Evolutionary conservation across 2,329 filamentous ascomycete species (phyloP).

Genomic region (Paecilomyces niveus): DNA sequence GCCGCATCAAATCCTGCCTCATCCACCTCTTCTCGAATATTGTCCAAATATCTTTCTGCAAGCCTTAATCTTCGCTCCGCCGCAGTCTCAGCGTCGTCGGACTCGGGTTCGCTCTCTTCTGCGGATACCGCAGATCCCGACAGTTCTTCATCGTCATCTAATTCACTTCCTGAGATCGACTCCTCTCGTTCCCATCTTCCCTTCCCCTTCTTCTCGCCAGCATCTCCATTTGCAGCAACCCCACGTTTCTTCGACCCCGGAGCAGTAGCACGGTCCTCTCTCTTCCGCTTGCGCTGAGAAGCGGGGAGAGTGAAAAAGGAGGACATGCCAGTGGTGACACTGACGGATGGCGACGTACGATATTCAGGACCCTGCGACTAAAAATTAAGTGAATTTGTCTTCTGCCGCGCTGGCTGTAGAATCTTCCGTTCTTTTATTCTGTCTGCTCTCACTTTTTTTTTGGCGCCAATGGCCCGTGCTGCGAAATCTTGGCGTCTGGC

Average conservation of each 20-base stretch:
- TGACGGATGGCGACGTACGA: not conserved
- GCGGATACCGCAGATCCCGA: conserved; percentile 40
- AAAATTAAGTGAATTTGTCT: not conserved
- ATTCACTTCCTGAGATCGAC: conserved; percentile 81
- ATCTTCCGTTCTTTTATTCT: conserved; percentile 5
- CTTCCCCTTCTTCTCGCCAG: conserved; percentile 31
- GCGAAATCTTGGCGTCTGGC: conserved; percentile 10
- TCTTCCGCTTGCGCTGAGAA: conserved; percentile 85
- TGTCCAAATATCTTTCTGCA: conserved; percentile 88
- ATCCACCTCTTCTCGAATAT: conserved; percentile 75
- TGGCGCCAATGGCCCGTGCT: conserved; percentile 21
- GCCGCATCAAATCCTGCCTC: conserved; percentile 86
- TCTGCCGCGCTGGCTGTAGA: not conserved
- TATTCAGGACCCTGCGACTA: not conserved
- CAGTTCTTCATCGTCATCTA: conserved; percentile 56
- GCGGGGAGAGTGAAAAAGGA: conserved; percentile 92
- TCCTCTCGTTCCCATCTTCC: conserved; percentile 54
- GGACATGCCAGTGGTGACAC: conserved; percentile 58
- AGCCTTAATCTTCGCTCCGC: conserved; percentile 80
- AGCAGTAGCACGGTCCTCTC: conserved; percentile 43
- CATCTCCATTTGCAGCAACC: conserved; percentile 26
- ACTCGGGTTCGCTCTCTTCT: conserved; percentile 56
- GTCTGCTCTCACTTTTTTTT: conserved; percentile 27
- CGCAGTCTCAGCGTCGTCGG: conserved; percentile 72
- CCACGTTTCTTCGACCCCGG: conserved; percentile 40